phyloP scores from a whole-genome alignment of 768 basidiomycete genomes.

The Lentinula guzmanii region DNA sequence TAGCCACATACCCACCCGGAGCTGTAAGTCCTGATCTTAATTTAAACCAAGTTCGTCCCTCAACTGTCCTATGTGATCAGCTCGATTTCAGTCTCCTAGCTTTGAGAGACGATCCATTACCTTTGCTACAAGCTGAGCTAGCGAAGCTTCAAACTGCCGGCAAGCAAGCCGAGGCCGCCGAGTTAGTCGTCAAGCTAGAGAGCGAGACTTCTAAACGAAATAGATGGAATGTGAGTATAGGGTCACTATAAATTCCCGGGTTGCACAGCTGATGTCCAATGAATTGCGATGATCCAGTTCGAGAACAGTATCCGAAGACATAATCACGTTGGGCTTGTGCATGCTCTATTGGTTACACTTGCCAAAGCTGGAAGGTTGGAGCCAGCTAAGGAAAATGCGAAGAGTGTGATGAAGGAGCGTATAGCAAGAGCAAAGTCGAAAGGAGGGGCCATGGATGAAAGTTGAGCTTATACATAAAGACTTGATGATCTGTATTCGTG shows the following conservation, averaged over 20 bases:
- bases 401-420: slow-evolving; percentile 38
- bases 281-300: slow-evolving; percentile 42
- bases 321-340: slow-evolving; percentile 80
- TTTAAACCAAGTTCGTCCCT: slow-evolving; percentile 4
- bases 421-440: slow-evolving; percentile 37
- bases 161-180: slow-evolving; percentile 38
- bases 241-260: background rate
- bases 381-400: slow-evolving; percentile 41
- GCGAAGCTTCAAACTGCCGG: slow-evolving; percentile 37
- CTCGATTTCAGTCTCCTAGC: slow-evolving; percentile 91
- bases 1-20: slow-evolving; percentile 84
- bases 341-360: slow-evolving; percentile 65
- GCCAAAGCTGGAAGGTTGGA: slow-evolving; percentile 65
- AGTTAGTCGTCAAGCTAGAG: slow-evolving; percentile 49
- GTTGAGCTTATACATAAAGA: slow-evolving; percentile 17
- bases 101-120: slow-evolving; percentile 77
- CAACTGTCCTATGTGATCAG: slow-evolving; percentile 31
- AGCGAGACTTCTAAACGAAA: slow-evolving; percentile 73
- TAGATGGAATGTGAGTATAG: slow-evolving; percentile 69
- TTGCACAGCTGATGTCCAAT: background rate
- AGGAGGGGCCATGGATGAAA: slow-evolving; percentile 44
- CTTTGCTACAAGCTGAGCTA: slow-evolving; percentile 56
- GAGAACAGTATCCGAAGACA: slow-evolving; percentile 85
- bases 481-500: background rate
- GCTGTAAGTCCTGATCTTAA: slow-evolving; percentile 52